A percentile compares a stretch with the other conserved stretches of the same genome.
phyloP scores from a whole-genome alignment of 305 asterid species.

The Plantago lanceolata region DNA sequence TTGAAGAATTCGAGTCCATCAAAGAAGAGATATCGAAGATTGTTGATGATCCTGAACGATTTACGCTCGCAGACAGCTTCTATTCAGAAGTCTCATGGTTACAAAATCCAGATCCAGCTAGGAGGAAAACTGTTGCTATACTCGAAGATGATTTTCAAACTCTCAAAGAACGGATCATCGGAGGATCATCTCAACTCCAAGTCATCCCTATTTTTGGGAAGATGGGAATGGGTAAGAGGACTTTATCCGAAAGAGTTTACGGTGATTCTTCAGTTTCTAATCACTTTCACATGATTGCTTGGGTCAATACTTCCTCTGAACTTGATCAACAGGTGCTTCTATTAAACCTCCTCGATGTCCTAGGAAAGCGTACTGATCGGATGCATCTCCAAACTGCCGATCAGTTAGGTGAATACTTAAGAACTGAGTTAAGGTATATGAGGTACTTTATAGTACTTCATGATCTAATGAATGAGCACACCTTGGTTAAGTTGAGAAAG shows the following conservation, averaged over 20 bases:
- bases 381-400: not conserved
- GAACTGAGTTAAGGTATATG: not conserved
- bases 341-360: not conserved
- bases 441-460: not conserved
- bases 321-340: not conserved
- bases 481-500: not conserved
- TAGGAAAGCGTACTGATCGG: not conserved
- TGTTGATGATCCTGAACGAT: not conserved
- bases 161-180: not conserved
- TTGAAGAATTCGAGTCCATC: not conserved
- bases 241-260: not conserved
- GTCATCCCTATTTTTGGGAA: constrained; percentile 1
- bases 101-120: not conserved
- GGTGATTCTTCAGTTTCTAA: not conserved
- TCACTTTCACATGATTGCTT: not conserved
- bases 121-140: not conserved
- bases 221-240: not conserved
- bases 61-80: not conserved
- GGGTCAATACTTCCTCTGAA: not conserved
- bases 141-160: constrained; percentile 2
- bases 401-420: not conserved
- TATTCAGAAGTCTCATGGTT: not conserved
- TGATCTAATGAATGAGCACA: not conserved
- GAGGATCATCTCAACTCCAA: not conserved
- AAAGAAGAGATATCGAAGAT: not conserved